Conservation (phyloP, 306 rosid species). For the Cucurbita maxima region DNA sequence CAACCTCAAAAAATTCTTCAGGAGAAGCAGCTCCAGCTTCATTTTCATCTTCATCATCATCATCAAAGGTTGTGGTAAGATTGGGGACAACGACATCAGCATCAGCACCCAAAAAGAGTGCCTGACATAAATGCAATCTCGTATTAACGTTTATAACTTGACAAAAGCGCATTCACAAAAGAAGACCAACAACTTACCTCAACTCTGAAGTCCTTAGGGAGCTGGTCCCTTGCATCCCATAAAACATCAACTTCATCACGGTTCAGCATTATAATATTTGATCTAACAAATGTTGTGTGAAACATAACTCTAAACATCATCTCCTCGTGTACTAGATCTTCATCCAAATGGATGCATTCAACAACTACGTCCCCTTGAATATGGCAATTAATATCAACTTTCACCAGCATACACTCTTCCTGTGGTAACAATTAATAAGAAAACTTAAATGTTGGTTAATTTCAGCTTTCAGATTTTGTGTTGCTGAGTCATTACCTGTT, state of each 20-base stretch:
- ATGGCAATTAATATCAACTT: constrained; percentile 70
- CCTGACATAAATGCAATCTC: constrained; percentile 70
- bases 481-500: constrained; percentile 56
- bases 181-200: constrained; percentile 55
- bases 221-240: constrained; percentile 88
- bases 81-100: constrained; percentile 82
- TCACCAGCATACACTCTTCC: constrained; percentile 94
- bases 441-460: constrained; percentile 2
- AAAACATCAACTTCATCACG: constrained; percentile 77
- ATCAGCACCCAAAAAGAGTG: constrained; percentile 84
- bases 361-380: constrained; percentile 95
- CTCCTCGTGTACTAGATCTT: constrained; percentile 65
- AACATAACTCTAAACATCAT: constrained; percentile 78
- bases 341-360: constrained; percentile 72
- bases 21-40: constrained; percentile 78
- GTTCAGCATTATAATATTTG: constrained; percentile 58
- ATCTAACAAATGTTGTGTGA: constrained; percentile 85
- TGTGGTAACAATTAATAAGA: constrained; percentile 48
- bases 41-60: constrained; percentile 46
- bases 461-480: constrained; percentile 14
- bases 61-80: constrained; percentile 46
- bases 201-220: constrained; percentile 78
- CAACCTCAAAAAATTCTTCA: constrained; percentile 94
- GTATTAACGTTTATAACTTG: constrained; percentile 40
- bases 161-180: constrained; percentile 24